phyloP scores from a whole-genome alignment of 345 rosid species.

The Eucalyptus regnans region DNA sequence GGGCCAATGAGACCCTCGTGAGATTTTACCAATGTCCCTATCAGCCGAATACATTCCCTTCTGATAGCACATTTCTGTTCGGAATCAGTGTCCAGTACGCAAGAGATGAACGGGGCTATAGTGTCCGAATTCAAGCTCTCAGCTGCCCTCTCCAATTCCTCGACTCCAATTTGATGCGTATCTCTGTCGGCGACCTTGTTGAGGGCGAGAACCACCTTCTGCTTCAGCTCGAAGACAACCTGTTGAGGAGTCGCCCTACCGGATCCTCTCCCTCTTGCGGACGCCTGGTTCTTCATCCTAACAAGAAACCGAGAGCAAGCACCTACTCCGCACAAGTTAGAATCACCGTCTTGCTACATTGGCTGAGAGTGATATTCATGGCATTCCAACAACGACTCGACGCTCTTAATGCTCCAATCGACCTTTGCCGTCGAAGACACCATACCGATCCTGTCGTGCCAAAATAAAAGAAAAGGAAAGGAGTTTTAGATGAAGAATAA shows the following conservation, averaged over 20 bases:
- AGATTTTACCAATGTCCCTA: constrained; percentile 46
- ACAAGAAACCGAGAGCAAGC: not conserved
- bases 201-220: constrained; percentile 56
- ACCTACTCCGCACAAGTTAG: not conserved
- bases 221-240: constrained; percentile 52
- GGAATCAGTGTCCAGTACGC: constrained; percentile 64
- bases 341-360: not conserved
- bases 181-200: constrained; percentile 91
- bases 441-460: not conserved
- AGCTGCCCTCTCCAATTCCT: constrained; percentile 69
- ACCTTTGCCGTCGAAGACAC: not conserved
- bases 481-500: not conserved
- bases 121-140: constrained; percentile 42
- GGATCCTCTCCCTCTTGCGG: constrained; percentile 29
- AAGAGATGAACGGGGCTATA: constrained; percentile 59
- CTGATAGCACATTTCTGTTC: constrained; percentile 62
- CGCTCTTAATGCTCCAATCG: not conserved
- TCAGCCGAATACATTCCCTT: constrained; percentile 61
- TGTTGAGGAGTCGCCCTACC: constrained; percentile 34
- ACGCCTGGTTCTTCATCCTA: constrained; percentile 32
- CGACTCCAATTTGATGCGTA: constrained; percentile 67
- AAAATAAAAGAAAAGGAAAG: not conserved
- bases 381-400: not conserved
- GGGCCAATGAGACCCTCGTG: constrained; percentile 41
- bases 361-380: not conserved